Base-by-base conservation (phyloP, 176 grass and related monocot genomes). In the Ensete glaucum region DNA sequence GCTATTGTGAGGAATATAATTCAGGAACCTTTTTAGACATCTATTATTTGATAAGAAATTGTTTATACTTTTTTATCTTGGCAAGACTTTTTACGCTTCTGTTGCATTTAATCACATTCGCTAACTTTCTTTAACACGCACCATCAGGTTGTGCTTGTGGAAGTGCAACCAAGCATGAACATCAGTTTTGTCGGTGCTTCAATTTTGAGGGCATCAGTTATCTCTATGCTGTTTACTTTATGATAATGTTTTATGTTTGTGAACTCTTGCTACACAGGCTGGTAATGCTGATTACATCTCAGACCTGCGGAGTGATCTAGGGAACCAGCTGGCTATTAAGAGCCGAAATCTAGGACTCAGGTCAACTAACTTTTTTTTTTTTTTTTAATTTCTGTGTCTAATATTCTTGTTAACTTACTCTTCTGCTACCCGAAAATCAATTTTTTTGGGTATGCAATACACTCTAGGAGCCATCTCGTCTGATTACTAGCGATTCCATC, bases 261-360 rank as follows among this genome's bases (percentile, higher is more conserved):
- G 79, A 13, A 9, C 16, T 59, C 67, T 27, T 75, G 1, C 62
- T 60, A 22, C 64, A 64, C 82, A 98, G 94, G 94, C 90, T 85
- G 94, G 91, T 54, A 73, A 93, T 52, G 94, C 86, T 80, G 78
- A 93, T 83, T 75, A 75, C 53, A 83, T 91, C 74, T 82, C 90
- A 72, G 83, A 82, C 62, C 81, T 98, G 69, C 88, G 90, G 69
- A 93, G 94, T 2, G 90, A 98, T 75, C 90, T 98, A 54, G 90
- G 94, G 54, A 82, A 93, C 71, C 94, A 93, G 68, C 78, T 98
- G 54, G 90, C 94, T 34, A 34, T 69, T 25, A 98, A 91, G 64
- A 98, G 94, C 73, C 72, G 9, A 54, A 69, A 62, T 82, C 75
- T 65, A n/a, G 81, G 88, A 69, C 66, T 98, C 72, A 93, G 94